A percentile compares a stretch with the other conserved stretches of the same genome.
Conservation (phyloP, 164 flowering plant species). For the Liquidambar formosana region DNA sequence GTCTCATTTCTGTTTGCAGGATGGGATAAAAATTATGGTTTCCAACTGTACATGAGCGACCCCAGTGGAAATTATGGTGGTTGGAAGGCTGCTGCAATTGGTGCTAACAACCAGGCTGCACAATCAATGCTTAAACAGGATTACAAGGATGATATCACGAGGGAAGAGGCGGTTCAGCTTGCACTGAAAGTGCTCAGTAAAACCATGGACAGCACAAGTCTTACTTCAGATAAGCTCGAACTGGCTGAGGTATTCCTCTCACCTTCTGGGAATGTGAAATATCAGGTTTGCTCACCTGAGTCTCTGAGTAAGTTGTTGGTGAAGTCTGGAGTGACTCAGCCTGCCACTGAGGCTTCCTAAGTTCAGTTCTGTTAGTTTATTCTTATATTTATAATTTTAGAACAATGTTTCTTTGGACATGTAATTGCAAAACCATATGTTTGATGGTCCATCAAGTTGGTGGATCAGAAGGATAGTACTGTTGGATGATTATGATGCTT, state of each 20-base stretch:
- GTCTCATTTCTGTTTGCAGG: conserved; percentile 69
- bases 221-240: conserved; percentile 62
- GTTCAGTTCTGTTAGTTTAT: background rate
- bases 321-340: conserved; percentile 56
- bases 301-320: conserved; percentile 45
- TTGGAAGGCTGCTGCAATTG: conserved; percentile 71
- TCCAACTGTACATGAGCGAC: conserved; percentile 70
- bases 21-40: conserved; percentile 61
- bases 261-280: conserved; percentile 52
- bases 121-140: conserved; percentile 64
- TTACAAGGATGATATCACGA: conserved; percentile 54
- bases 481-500: too few relatives aligned
- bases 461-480: too few relatives aligned
- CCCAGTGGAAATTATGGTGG: conserved; percentile 70
- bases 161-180: conserved; percentile 56
- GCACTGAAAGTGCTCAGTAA: conserved; percentile 64
- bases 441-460: too few relatives aligned
- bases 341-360: conserved; percentile 36
- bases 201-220: conserved; percentile 74
- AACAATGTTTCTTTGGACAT: too few relatives aligned
- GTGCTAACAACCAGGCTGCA: conserved; percentile 62
- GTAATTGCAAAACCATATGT: too few relatives aligned
- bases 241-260: conserved; percentile 50
- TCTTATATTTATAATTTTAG: too few relatives aligned
- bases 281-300: conserved; percentile 57